These are phyloP conservation scores for Megacollybia platyphylla DNA, from an alignment of 1,284 basidiomycete species.

Conservation along the genomic window DNA sequence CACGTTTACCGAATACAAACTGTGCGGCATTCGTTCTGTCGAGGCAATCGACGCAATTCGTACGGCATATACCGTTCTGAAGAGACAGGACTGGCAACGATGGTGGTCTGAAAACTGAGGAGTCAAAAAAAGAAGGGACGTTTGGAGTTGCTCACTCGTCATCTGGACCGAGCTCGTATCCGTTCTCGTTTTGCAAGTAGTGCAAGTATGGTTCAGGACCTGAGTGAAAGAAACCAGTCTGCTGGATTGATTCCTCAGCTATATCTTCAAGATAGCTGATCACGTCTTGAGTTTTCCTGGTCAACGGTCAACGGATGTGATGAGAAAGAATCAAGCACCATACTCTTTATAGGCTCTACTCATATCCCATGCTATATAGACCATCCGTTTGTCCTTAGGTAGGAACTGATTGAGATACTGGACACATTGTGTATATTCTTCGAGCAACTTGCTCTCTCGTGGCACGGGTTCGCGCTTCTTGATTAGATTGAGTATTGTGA, in stretches of 20 bases:
- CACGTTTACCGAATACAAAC: constrained; percentile 95
- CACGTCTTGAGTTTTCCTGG: constrained; percentile 88
- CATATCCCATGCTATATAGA: constrained; percentile 96
- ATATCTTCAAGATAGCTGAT: constrained; percentile 93
- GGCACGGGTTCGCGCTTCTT: constrained; percentile 75
- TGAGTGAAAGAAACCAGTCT: constrained; percentile 91
- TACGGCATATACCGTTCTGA: constrained; percentile 86
- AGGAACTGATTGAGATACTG: constrained; percentile 93
- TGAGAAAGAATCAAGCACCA: constrained; percentile 11
- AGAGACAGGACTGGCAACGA: constrained; percentile 62
- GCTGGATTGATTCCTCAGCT: constrained; percentile 87
- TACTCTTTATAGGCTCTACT: constrained; percentile 82
- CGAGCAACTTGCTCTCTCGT: constrained; percentile 86
- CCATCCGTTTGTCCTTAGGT: constrained; percentile 76
- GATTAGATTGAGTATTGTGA: constrained; percentile 94
- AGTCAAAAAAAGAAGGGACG: background rate
- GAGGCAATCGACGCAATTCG: constrained; percentile 93
- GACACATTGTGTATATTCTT: constrained; percentile 90
- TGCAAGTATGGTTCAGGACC: constrained; percentile 70
- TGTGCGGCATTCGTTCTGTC: constrained; percentile 97
- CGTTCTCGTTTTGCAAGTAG: constrained; percentile 31
- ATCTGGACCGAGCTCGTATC: constrained; percentile 16
- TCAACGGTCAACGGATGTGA: background rate
- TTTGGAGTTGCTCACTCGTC: background rate
- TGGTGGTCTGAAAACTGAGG: background rate